Conservation (phyloP, 129 eudicot species). For the Pittosporum tobira region DNA sequence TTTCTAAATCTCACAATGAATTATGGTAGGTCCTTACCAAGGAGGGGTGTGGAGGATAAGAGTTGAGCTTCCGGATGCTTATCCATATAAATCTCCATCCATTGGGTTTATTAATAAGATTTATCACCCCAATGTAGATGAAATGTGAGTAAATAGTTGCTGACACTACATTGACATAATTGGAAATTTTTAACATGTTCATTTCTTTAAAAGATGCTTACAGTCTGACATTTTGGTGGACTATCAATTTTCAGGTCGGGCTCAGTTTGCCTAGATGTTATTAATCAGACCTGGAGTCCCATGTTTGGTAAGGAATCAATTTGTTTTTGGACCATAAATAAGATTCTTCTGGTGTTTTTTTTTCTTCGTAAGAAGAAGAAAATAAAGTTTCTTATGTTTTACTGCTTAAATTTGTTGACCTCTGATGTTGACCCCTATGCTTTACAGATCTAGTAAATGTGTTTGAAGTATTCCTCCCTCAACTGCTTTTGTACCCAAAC, state of each 20-base stretch:
- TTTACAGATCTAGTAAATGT: conserved; percentile 80
- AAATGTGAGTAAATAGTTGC: conserved; percentile 47
- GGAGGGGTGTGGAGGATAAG: conserved; percentile 88
- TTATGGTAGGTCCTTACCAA: conserved; percentile 63
- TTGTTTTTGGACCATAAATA: neutral
- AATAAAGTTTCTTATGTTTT: too few species aligned
- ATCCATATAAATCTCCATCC: conserved; percentile 76
- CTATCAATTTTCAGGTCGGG: conserved; percentile 64
- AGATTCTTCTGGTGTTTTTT: neutral
- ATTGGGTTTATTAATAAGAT: conserved; percentile 86
- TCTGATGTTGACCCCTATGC: neutral
- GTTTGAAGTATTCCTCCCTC: conserved; percentile 92
- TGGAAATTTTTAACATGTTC: neutral
- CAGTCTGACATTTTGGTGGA: neutral
- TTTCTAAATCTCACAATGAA: conserved; percentile 4
- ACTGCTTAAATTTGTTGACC: neutral
- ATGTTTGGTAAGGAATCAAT: conserved; percentile 59
- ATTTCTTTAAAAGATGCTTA: neutral
- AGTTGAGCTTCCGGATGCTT: conserved; percentile 83
- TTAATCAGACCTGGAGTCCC: conserved; percentile 96
- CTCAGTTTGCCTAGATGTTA: conserved; percentile 89
- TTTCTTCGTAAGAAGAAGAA: too few species aligned
- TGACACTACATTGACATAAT: neutral
- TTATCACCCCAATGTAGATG: conserved; percentile 92
- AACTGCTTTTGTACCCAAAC: conserved; percentile 89